A percentile compares a stretch with the other conserved stretches of the same genome.
Evolutionary conservation across 2,329 filamentous ascomycete species (phyloP).

Genomic region (Tolypocladium ophioglossoides): DNA sequence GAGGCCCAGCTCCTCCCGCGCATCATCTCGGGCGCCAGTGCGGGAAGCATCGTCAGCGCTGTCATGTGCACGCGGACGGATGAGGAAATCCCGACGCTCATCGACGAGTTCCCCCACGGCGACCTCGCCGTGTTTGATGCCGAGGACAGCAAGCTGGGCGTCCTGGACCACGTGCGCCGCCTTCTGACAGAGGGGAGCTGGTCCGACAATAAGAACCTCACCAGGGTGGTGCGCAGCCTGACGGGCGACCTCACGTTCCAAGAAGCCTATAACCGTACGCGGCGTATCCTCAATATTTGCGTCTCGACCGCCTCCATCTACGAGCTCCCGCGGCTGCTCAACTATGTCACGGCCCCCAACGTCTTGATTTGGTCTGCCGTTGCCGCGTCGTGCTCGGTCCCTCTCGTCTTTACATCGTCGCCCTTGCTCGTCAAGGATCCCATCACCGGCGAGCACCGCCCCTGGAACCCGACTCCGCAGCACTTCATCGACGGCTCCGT

Average conservation of each 20-base stretch:
- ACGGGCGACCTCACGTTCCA: constrained; percentile 89
- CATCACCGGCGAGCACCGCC: constrained; percentile 61
- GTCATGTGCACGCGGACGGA: constrained; percentile 71
- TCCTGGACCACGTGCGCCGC: constrained; percentile 59
- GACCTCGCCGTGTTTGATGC: constrained; percentile 73
- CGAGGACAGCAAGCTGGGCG: constrained; percentile 43
- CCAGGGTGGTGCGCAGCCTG: constrained; percentile 67
- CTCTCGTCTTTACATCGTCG: constrained; percentile 71
- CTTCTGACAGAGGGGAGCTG: constrained; percentile 74
- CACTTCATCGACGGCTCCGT: constrained; percentile 92
- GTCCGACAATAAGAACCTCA: constrained; percentile 75
- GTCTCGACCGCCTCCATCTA: constrained; percentile 83
- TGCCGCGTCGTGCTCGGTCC: constrained; percentile 90
- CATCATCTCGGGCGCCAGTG: constrained; percentile 80
- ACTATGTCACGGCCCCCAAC: constrained; percentile 88
- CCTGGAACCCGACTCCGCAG: constrained; percentile 79
- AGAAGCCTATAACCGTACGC: constrained; percentile 90
- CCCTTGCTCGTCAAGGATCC: constrained; percentile 78
- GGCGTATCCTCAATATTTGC: constrained; percentile 85
- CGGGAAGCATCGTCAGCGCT: constrained; percentile 75
- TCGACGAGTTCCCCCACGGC: constrained; percentile 65
- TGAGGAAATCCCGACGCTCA: constrained; percentile 60
- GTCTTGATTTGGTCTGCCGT: constrained; percentile 96
- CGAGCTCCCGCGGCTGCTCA: constrained; percentile 76
- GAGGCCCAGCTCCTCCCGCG: constrained; percentile 66